Evolutionary conservation across 495 filamentous ascomycete species (phyloP), one percentile per base, ranked within the genome.

Genomic region (Trichoderma orchidacearum): DNA sequence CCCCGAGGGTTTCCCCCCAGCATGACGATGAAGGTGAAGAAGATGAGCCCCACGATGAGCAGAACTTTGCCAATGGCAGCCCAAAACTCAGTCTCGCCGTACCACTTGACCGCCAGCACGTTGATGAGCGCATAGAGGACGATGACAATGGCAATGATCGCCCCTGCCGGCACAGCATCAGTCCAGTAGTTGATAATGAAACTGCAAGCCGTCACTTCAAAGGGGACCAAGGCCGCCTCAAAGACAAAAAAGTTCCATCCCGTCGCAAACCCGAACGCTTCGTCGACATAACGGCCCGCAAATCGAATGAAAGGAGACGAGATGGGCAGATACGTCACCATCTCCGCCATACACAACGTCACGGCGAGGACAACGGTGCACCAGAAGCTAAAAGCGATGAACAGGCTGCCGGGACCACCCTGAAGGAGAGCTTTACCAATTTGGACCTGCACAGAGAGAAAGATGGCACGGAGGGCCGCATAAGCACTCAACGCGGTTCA

Each of bases 271-370:
- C 83, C 82, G 54, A 83, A 75, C 35, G 79, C 72, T 30, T 85
- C 86, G 64, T 90, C 86, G 56, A 91, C 86, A 66, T 83, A 91
- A 35, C 84, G 80, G 27, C 87, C 85, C 29, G 88, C 87, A 64
- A 91, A 87, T 27, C 85, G 83, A 65, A 93, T 88, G 63, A 91
- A 91, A 8, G 88, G 86, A 12, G 84, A 87, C 18, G 83, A 86
- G 53, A 93, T 84, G 29, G 88, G 87, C 35, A 90, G 74, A 62
- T 88, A 91, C 11, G 85, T 86, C 28, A 87, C 85, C 85, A 91
- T 89, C 66, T 91, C 88, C 3, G 84, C 84, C 75, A 89, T 78
- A 63, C 75, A 72, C 53, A 75, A 68, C 53, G 85, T 90, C 60
- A 90, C 80, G 58, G 80, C 77, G 29, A 88, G 68, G 58, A 89